Evolutionary conservation across 352 stramenopile species (phyloP), one percentile per base, ranked within the genome.

Genomic region (Pythium dissotocum): DNA sequence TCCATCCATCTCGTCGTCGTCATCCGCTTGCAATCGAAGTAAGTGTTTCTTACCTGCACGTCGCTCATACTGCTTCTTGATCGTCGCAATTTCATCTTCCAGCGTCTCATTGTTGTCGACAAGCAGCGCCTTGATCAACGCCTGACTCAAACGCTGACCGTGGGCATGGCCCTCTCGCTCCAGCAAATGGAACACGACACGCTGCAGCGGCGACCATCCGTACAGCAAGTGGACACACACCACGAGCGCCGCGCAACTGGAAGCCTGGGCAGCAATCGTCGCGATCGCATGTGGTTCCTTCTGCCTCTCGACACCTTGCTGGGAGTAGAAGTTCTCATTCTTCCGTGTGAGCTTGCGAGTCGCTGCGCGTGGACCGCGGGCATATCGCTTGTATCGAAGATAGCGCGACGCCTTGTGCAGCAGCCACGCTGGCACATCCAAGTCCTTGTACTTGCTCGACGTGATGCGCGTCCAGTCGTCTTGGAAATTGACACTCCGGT

Each of bases 321-420:
- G 84, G 0, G 87, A 93, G 58, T 94, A 93, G 38, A 94, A 94
- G 32, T 84, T 87, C n/a, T 76, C 77, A 0, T 79, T 77, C 68
- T 94, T 96, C 4, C 87, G 81, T 32, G 76, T 63, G 18, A 81
- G 68, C 26, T 88, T 86, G 1, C 88, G 78, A 3, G 70, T 57
- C 1, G 87, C 76, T 10, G 82, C 84, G 30, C 82, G 78, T 24
- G 88, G 88, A 13, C 85, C 88, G 57, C 88, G 77, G 7, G 85
- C 73, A 48, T 96, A 96, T 5, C 88, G 73, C 66, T 96, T 96
- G 63, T 93, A 93, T 0, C 88, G 86, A 64, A 95, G 61, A 52
- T 96, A 96, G 2, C 88, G 81, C 40, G 83, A 86, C 4, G 88
- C 88, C 59, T 93, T 93, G 12, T 88, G 84, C 8, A 93, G 65